Evolutionary conservation across 805 yeast genomes (phyloP).

Genomic region (Lipomyces yamadae): DNA sequence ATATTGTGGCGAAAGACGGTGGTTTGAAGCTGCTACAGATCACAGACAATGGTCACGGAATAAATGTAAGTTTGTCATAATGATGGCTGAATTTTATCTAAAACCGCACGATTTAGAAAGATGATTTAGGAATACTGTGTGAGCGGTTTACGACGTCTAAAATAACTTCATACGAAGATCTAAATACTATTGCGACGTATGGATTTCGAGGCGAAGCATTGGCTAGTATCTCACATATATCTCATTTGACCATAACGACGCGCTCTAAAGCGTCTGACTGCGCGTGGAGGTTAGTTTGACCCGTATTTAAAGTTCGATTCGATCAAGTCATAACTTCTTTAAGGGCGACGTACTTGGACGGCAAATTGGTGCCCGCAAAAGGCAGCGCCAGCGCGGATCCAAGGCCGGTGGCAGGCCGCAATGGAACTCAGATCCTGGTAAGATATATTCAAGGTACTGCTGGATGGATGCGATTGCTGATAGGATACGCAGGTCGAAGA

Average conservation of each 20-base stretch:
- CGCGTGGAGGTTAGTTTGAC: slow-evolving; percentile 64
- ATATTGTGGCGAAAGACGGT: slow-evolving; percentile 85
- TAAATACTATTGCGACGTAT: slow-evolving; percentile 71
- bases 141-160: slow-evolving; percentile 93
- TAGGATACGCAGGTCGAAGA: slow-evolving; percentile 65
- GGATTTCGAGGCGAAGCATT: slow-evolving; percentile 98
- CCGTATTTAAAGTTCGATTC: not conserved
- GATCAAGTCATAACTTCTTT: not conserved
- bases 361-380: slow-evolving; percentile 58
- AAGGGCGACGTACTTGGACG: slow-evolving; percentile 65
- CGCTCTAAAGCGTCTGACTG: slow-evolving; percentile 63
- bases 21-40: slow-evolving; percentile 86
- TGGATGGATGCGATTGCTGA: not conserved
- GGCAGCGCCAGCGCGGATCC: slow-evolving; percentile 54
- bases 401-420: slow-evolving; percentile 79
- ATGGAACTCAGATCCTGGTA: slow-evolving; percentile 74
- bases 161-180: slow-evolving; percentile 72
- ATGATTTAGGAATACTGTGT: slow-evolving; percentile 80
- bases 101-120: slow-evolving; percentile 46
- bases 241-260: slow-evolving; percentile 79
- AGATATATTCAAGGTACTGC: not conserved
- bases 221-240: slow-evolving; percentile 89
- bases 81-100: not conserved
- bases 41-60: slow-evolving; percentile 88
- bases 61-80: slow-evolving; percentile 44